Percentiles rank a stretch among this genome's conserved stretches.
Conservation (phyloP, 805 yeast species). For the Myxozyma melibiosi region DNA sequence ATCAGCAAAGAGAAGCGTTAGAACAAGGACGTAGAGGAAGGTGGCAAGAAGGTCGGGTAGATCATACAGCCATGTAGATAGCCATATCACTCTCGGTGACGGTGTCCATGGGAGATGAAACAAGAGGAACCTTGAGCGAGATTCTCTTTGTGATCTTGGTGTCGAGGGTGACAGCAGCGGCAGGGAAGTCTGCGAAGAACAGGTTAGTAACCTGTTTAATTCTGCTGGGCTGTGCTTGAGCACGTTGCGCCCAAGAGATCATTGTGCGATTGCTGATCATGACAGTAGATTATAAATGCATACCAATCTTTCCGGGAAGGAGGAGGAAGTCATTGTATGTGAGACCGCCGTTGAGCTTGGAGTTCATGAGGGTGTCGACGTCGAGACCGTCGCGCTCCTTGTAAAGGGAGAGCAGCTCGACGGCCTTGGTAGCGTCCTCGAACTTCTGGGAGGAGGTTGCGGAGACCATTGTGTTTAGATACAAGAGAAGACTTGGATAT, state of each 20-base stretch:
- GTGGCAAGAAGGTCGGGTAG: neutral
- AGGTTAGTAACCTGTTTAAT: neutral
- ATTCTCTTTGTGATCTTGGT: slow-evolving; percentile 89
- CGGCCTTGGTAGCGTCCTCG: slow-evolving; percentile 49
- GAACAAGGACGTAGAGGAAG: neutral
- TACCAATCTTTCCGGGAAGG: slow-evolving; percentile 85
- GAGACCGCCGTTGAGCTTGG: slow-evolving; percentile 87
- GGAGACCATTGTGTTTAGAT: slow-evolving; percentile 20
- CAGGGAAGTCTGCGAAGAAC: slow-evolving; percentile 60
- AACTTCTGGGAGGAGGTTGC: slow-evolving; percentile 20
- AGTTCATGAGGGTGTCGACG: slow-evolving; percentile 83
- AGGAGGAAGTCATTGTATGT: slow-evolving; percentile 96
- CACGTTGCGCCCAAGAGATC: neutral
- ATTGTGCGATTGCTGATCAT: neutral
- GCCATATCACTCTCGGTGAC: slow-evolving; percentile 98
- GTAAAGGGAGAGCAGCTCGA: slow-evolving; percentile 67
- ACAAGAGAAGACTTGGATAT: neutral
- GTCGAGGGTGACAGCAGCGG: slow-evolving; percentile 75
- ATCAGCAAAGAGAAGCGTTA: neutral
- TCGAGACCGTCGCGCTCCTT: slow-evolving; percentile 80
- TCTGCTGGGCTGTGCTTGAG: neutral
- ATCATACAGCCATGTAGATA: slow-evolving; percentile 78
- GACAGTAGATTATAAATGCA: neutral
- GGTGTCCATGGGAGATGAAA: slow-evolving; percentile 99
- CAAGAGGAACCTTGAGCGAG: slow-evolving; percentile 88